These are phyloP conservation scores for Coemansia sp. DNA, from an alignment of 192 early-diverging fungal genomes.

Conservation along the genomic window DNA sequence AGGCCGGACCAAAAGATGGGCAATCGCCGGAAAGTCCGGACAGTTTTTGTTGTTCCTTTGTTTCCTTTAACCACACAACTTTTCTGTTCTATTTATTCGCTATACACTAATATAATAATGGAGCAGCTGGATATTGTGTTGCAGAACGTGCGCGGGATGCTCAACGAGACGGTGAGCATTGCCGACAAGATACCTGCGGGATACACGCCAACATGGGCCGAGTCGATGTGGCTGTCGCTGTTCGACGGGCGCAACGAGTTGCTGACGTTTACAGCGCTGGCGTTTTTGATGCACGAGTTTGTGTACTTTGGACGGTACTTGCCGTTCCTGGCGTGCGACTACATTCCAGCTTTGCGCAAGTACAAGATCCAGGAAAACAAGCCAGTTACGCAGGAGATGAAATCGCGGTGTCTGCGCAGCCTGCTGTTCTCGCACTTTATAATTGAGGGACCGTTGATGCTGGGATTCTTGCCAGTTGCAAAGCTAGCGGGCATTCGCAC, in stretches of 20 bases:
- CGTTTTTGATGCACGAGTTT: constrained; percentile 86
- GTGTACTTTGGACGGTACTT: constrained; percentile 91
- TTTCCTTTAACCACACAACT: background rate
- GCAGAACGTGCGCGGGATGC: constrained; percentile 33
- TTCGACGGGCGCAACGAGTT: constrained; percentile 72
- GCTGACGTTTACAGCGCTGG: constrained; percentile 68
- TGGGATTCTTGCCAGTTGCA: constrained; percentile 82
- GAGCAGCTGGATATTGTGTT: constrained; percentile 3
- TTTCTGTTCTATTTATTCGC: background rate
- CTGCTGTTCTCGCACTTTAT: constrained; percentile 77
- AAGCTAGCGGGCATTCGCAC: constrained; percentile 83
- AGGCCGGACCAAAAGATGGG: too few species aligned
- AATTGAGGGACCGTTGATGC: constrained; percentile 86
- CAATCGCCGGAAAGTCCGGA: too few species aligned
- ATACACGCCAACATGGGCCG: constrained; percentile 49
- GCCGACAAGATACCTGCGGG: constrained; percentile 32
- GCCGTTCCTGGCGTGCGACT: constrained; percentile 83
- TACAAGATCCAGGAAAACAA: constrained; percentile 87
- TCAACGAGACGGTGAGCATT: constrained; percentile 36
- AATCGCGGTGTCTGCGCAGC: constrained; percentile 72
- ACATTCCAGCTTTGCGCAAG: constrained; percentile 79
- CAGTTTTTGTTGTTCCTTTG: background rate
- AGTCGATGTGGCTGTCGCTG: constrained; percentile 63
- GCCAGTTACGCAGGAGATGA: constrained; percentile 61
- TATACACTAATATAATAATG: constrained; percentile 1